These are phyloP conservation scores for Balakata baccata DNA, from an alignment of 345 rosid genomes.

Conservation along the genomic window DNA sequence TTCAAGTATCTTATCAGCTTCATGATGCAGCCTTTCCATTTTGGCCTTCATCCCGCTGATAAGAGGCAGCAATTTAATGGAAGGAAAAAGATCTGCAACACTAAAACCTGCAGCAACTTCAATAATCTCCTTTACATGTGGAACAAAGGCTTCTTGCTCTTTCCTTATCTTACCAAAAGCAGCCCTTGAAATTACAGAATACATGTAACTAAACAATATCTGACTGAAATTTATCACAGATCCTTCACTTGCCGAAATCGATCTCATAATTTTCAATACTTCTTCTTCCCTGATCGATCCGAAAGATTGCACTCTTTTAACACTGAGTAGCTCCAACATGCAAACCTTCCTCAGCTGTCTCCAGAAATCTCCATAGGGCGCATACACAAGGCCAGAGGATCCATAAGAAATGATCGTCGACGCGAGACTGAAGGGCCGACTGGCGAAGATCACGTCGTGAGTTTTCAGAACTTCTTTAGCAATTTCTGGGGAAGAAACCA, in stretches of 20 bases:
- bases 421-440: too few species aligned
- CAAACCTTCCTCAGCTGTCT: too few species aligned
- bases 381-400: too few species aligned
- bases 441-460: too few species aligned
- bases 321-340: too few species aligned
- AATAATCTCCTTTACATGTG: background rate
- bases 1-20: background rate
- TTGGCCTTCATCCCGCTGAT: background rate
- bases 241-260: background rate
- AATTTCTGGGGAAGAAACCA: too few species aligned
- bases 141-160: too few species aligned
- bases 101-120: background rate
- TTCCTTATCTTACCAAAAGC: too few species aligned
- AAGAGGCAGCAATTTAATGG: background rate
- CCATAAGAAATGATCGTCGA: too few species aligned
- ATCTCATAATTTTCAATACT: background rate
- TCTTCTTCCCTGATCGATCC: slow-evolving; percentile 4
- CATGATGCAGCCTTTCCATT: background rate
- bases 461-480: too few species aligned
- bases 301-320: too few species aligned
- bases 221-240: background rate
- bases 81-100: slow-evolving; percentile 1
- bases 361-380: too few species aligned
- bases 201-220: background rate
- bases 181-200: background rate